Base-by-base conservation (phyloP, 129 eudicot genomes). In the Lactuca saligna region DNA sequence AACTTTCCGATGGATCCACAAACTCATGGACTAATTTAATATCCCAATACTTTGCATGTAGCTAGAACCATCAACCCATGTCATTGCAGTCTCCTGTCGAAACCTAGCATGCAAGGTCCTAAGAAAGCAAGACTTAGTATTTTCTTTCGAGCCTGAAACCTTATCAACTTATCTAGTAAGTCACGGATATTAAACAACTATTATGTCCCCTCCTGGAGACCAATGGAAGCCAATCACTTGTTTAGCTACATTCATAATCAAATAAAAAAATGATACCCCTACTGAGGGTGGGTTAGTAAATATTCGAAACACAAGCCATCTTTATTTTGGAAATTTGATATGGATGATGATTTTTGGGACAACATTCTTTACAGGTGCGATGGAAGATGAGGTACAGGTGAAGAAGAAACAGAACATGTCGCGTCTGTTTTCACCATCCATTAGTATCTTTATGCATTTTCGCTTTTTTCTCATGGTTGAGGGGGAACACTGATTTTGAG, bases 151-250 rank as follows among this genome's bases (percentile, higher is more conserved):
- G 60, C 68, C 76, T 14, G 39, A 16, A 3, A 11, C 13, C 61
- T 46, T 72, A 49, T 13, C 61, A 13, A 29, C 69, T 29, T 31
- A 46, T 33, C 16, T 60, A 3, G 14, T 32, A 8, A 71, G 76
- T 32, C 12, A 56, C 14, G 60, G 68, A 5, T 71, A 17, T 65
- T 54, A 49, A 32, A 8, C 51, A 7, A 17, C 68, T 3, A 17
- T 16, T 4, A 3, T 72, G 3, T 13, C 32, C 29, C 76, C 76
- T 7, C 33, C 10, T 4, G 68, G 76, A 2, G 51, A 50, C 51
- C 76, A 72, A 61, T 72, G 61, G 76, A 72, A 60, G 65, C 75
- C 15, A 63, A 42, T 41, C 48, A 70, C 17, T 17, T 57, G 38
- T 17, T 70, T 42, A 6, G 61, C 9, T 70, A 57, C 34, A 38